A percentile compares a stretch with the other conserved stretches of the same genome.
These are phyloP conservation scores for Podospora conica DNA, from an alignment of 495 filamentous ascomycete species.

Conservation along the genomic window DNA sequence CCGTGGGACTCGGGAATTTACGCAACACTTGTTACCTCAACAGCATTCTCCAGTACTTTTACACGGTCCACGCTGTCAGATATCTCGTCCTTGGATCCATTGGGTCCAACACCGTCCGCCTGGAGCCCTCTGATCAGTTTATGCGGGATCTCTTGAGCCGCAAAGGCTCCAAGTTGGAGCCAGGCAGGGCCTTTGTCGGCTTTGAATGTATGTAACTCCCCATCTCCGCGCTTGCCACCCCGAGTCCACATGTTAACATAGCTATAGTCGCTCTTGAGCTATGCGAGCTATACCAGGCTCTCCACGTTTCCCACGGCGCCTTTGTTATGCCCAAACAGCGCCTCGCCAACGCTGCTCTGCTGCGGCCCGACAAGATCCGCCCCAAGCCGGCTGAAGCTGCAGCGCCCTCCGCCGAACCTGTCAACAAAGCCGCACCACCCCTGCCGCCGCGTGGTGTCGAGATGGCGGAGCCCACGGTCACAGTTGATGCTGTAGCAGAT, in stretches of 20 bases:
- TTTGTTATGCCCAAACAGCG: constrained; percentile 65
- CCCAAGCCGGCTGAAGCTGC: constrained; percentile 4
- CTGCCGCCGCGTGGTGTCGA: constrained; percentile 24
- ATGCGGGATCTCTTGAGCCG: constrained; percentile 62
- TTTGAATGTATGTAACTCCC: constrained; percentile 62
- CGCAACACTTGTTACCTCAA: constrained; percentile 98
- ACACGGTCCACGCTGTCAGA: constrained; percentile 75
- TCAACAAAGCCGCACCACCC: constrained; percentile 16
- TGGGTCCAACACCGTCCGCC: constrained; percentile 58
- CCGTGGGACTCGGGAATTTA: constrained; percentile 84
- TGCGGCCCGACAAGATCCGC: constrained; percentile 22
- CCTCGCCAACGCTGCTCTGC: constrained; percentile 69
- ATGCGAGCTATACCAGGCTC: constrained; percentile 61
- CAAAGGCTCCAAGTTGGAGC: constrained; percentile 28
- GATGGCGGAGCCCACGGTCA: constrained; percentile 10
- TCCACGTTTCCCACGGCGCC: constrained; percentile 52
- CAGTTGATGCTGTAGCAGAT: constrained; percentile 16
- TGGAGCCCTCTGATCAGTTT: constrained; percentile 51
- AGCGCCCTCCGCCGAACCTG: not conserved
- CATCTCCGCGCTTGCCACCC: not conserved
- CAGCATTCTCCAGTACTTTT: constrained; percentile 92
- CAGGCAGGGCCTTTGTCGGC: constrained; percentile 39
- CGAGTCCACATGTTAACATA: constrained; percentile 3
- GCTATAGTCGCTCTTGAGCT: constrained; percentile 62
- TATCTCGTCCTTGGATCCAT: constrained; percentile 71